Evolutionary conservation across 2,329 filamentous ascomycete genomes (phyloP), one percentile per base, ranked within the genome.

Genomic region (Aspergillus eucalypticola): DNA sequence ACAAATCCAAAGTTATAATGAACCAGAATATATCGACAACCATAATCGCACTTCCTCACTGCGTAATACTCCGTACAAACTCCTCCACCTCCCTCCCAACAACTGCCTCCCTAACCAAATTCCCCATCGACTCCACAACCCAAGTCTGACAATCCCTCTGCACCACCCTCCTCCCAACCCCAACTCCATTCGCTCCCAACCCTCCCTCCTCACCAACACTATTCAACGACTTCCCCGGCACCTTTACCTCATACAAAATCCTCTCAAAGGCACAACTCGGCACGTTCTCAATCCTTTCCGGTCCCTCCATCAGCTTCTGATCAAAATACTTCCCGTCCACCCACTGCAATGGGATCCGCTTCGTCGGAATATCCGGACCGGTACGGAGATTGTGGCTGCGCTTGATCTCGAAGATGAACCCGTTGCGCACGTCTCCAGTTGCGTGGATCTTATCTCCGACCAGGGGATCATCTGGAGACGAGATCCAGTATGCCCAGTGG

Each of bases 101-200:
- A n/a, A 76, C 71, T 2, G 61, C 44, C 17, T 73, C 69, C 3
- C n/a, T 41, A 8, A 69, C 65, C 23, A 76, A 68, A 55, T 72
- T 66, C 3, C 71, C 63, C 0, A 72, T 71, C 5, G 73, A 71
- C 57, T 76, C 73, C 5, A 75, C 65, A 53, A 75, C 71, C 75
- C 74, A 77, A 10, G 72, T 75, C 64, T 77, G 72, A 52, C 74
- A 77, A 44, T 76, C 64, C 32, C 66, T 69, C 44, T 73, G 72
- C n/a, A 35, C 61, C 41, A 75, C 54, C 58, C 60, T 73, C 38
- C 53, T 61, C 7, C 59, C 35, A 25, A 49, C 35, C 7, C n/a
- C 8, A 10, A 27, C 25, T 2, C 29, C 8, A 32, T 0, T 3
- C 27, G 13, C 35, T 39, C 56, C 38, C 21, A 10, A 19, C 8